Conservation (phyloP, 352 stramenopile genomes). For the Pilasporangium apinafurcum region DNA sequence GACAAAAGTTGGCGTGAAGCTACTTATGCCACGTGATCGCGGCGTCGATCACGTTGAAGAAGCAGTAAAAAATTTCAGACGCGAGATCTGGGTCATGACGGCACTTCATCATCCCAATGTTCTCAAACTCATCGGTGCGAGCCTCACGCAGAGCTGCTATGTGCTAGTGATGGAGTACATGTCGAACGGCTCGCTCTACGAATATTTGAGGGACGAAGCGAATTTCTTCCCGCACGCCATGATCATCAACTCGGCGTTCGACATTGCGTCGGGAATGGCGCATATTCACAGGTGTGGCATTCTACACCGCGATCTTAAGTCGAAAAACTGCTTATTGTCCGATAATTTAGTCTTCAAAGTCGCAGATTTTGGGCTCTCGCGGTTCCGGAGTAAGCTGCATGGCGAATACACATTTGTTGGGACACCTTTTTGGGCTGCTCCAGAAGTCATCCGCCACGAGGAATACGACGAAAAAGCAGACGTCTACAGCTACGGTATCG, state of each 20-base stretch:
- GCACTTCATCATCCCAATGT: conserved; percentile 67
- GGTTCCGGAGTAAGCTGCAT: conserved; percentile 36
- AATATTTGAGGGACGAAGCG: conserved; percentile 64
- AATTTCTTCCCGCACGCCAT: conserved; percentile 70
- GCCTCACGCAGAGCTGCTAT: conserved; percentile 69
- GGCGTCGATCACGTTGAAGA: conserved; percentile 65
- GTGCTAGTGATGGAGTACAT: conserved; percentile 86
- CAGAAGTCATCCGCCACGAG: conserved; percentile 73
- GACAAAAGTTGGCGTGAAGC: conserved; percentile 70
- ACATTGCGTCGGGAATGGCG: conserved; percentile 61
- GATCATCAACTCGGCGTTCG: conserved; percentile 47
- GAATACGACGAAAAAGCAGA: conserved; percentile 71
- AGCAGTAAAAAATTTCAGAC: conserved; percentile 71
- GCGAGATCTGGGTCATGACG: conserved; percentile 81
- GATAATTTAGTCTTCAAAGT: conserved; percentile 77
- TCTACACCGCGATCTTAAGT: conserved; percentile 72
- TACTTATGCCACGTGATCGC: conserved; percentile 66
- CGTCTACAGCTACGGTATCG: conserved; percentile 71
- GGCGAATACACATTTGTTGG: conserved; percentile 68
- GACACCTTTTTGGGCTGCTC: conserved; percentile 73
- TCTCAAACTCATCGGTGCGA: conserved; percentile 69
- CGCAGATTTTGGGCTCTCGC: conserved; percentile 64
- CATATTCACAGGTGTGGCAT: conserved; percentile 52
- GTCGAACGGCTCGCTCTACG: conserved; percentile 78
- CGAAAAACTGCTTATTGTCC: conserved; percentile 71